Evolutionary conservation across 2,329 filamentous ascomycete species (phyloP).

Genomic region (Aspergillus quadricinctus): DNA sequence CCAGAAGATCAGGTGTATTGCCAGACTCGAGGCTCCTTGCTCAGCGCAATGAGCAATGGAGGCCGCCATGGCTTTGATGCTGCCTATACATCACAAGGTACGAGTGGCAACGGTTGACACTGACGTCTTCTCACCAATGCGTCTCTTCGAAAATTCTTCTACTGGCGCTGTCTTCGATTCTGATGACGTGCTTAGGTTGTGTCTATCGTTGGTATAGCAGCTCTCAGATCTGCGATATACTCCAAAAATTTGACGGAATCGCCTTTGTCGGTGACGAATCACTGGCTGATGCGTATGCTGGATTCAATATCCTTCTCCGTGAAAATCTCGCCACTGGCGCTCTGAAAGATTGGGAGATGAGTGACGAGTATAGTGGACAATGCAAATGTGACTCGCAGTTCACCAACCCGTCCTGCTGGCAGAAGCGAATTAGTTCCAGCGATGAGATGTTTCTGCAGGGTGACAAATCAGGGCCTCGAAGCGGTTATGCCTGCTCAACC

Average conservation of each 20-base stretch:
- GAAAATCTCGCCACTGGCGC: constrained; percentile 38
- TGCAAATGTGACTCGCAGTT: constrained; percentile 44
- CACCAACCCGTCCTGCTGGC: constrained; percentile 27
- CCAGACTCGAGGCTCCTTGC: constrained; percentile 30
- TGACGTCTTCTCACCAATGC: not conserved
- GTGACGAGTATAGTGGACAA: constrained; percentile 21
- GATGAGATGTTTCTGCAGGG: constrained; percentile 17
- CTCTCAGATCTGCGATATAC: constrained; percentile 42
- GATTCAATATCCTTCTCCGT: constrained; percentile 43
- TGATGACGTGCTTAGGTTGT: constrained; percentile 27
- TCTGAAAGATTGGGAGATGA: constrained; percentile 38
- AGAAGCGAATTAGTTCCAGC: constrained; percentile 22
- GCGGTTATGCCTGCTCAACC: constrained; percentile 16
- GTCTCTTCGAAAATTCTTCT: not conserved
- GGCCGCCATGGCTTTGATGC: constrained; percentile 39
- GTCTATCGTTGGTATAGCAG: constrained; percentile 42
- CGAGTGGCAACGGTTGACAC: constrained; percentile 3
- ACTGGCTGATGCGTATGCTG: constrained; percentile 40
- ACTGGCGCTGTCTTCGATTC: constrained; percentile 2
- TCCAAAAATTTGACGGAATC: constrained; percentile 40
- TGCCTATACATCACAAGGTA: constrained; percentile 36
- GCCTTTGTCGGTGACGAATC: constrained; percentile 42
- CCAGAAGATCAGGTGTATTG: constrained; percentile 27
- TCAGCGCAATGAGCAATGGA: constrained; percentile 40
- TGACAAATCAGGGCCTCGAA: constrained; percentile 4